Percentiles rank a stretch among this genome's conserved stretches.
Evolutionary conservation across 1,284 basidiomycete species (phyloP).

Genomic region (Wallemia hederae): DNA sequence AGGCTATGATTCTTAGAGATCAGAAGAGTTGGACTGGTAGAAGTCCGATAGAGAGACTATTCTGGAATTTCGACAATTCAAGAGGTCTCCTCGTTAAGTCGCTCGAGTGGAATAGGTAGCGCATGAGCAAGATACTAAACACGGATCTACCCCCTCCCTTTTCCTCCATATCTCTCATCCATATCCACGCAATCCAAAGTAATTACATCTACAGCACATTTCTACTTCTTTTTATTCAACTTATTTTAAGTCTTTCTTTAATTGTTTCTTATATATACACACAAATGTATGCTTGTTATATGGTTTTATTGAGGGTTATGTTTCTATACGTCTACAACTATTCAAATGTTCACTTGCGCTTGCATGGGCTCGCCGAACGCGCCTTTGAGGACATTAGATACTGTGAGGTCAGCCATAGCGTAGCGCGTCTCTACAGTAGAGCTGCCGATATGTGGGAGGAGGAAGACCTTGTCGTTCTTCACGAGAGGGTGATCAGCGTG

Average conservation of each 20-base stretch:
- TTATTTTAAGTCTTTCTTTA: no score
- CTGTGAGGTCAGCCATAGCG: slow-evolving; percentile 38
- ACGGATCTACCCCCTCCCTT: no score
- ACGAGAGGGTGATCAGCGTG: slow-evolving; percentile 44
- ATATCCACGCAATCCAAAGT: no score
- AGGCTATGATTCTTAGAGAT: slow-evolving; percentile 73
- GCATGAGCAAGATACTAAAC: no score
- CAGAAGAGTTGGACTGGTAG: slow-evolving; percentile 75
- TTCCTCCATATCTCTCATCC: no score
- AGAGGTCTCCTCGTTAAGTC: slow-evolving; percentile 50
- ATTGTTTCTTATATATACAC: no score
- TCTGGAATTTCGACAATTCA: slow-evolving; percentile 62
- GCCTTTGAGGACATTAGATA: background rate
- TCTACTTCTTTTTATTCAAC: no score
- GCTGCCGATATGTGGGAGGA: slow-evolving; percentile 70
- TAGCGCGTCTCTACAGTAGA: slow-evolving; percentile 57
- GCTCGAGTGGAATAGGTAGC: slow-evolving; percentile 33
- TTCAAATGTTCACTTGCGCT: background rate
- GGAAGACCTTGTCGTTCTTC: slow-evolving; percentile 34
- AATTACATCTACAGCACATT: no score
- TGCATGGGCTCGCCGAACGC: background rate
- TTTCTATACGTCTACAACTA: background rate
- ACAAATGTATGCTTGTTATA: no score
- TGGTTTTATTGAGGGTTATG: no score
- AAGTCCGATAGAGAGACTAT: slow-evolving; percentile 55